Evolutionary conservation across 2,329 filamentous ascomycete species (phyloP), one percentile per base, ranked within the genome.

Genomic region (Dactylellina haptotyla): DNA sequence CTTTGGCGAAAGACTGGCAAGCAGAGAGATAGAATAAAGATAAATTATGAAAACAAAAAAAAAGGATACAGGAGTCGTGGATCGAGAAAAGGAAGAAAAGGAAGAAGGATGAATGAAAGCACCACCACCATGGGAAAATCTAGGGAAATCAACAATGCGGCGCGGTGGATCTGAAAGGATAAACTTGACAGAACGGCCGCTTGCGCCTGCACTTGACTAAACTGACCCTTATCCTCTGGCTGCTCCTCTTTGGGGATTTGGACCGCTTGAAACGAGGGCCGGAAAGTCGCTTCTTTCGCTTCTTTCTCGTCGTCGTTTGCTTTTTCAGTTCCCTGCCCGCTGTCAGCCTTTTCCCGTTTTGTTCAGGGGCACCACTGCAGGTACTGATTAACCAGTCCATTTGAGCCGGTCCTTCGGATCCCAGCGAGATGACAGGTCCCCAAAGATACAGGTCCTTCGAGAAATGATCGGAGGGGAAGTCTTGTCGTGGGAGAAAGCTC

Each of bases 281-380:
- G 48, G 61, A 26, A 43, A 58, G 34, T 59, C 67, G 67, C 67
- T 61, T 72, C 67, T 41, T 65, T 72, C 67, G 67, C 67, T 72
- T 72, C 67, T 62, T 45, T 69, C 41, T 64, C 67, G 45, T 53
- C 34, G 59, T 41, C 59, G 59, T 72, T 72, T 72, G 59, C 67
- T 72, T 72, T 72, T 71, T 72, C 23, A 18, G 20, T 48, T 43
- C 59, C 59, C 67, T 61, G 58, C 51, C 54, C 26, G 43, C 43
- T 34, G 51, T 37, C 51, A 72, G 67, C 67, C 67, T 59, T 72
- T 72, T 41, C 67, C 67, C 45, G 67, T 59, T 72, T 72, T 64
- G 67, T 59, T 72, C 61, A 72, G 67, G 67, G 67, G 67, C 67
- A 59, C 53, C 57, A 65, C 58, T 72, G 67, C 67, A 72, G 67